phyloP scores from a whole-genome alignment of 208 protist genomes.

The Entamoeba histolytica region DNA sequence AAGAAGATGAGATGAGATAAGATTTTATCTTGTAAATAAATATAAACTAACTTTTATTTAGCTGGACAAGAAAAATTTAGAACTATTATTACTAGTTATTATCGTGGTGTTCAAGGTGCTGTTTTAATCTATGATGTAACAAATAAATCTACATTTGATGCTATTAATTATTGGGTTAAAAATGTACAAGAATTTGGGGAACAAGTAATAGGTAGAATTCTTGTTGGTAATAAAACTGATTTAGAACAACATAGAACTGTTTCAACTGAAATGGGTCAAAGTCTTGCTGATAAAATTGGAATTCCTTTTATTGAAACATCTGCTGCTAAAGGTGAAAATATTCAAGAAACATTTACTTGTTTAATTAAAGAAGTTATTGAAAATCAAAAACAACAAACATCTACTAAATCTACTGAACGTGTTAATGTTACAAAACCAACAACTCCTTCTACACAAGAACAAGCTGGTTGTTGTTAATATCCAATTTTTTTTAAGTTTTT shows the following conservation, averaged over 20 bases:
- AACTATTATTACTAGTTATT: constrained; percentile 19
- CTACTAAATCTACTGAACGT: background rate
- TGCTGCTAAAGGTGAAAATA: background rate
- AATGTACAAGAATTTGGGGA: constrained; percentile 12
- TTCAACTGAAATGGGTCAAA: background rate
- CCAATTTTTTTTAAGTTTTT: no score
- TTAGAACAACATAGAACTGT: background rate
- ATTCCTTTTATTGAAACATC: background rate
- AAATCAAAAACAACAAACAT: background rate
- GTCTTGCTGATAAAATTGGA: background rate
- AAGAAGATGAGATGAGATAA: no score
- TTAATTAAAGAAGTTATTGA: background rate
- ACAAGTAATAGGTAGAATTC: background rate
- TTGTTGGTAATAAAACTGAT: background rate
- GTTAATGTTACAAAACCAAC: background rate
- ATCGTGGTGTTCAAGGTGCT: constrained; percentile 20
- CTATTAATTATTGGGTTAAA: constrained; percentile 17
- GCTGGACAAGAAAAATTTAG: constrained; percentile 25
- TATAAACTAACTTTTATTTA: background rate
- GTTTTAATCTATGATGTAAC: constrained; percentile 36
- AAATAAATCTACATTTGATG: constrained; percentile 10
- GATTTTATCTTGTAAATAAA: background rate
- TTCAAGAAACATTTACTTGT: background rate
- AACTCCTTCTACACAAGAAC: background rate
- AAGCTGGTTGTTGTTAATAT: background rate